Conservation (phyloP, 2,329 filamentous ascomycete genomes). For the Colletotrichum sp. region DNA sequence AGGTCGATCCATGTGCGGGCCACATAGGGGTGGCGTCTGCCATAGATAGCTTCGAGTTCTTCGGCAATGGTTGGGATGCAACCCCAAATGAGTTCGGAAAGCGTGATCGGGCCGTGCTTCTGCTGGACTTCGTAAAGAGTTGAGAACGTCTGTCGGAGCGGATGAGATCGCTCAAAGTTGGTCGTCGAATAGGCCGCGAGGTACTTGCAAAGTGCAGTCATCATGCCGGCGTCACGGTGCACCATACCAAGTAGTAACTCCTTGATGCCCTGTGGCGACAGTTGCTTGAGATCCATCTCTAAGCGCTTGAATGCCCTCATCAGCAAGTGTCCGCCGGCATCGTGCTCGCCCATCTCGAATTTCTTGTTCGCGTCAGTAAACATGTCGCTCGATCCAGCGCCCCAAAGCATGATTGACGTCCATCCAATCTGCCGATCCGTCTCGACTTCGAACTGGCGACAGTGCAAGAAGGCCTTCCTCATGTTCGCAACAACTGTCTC, state of each 20-base stretch:
- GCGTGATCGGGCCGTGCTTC: constrained; percentile 45
- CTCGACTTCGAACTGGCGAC: constrained; percentile 46
- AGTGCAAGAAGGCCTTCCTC: constrained; percentile 49
- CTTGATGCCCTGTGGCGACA: constrained; percentile 47
- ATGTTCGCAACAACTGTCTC: constrained; percentile 49
- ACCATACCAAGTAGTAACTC: constrained; percentile 50
- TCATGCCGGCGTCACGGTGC: constrained; percentile 47
- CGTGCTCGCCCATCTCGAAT: constrained; percentile 44
- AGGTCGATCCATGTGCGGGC: constrained; percentile 47
- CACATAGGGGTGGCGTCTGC: constrained; percentile 47
- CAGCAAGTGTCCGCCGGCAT: constrained; percentile 43
- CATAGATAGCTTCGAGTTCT: constrained; percentile 49
- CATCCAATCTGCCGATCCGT: constrained; percentile 42
- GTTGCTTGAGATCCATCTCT: constrained; percentile 45
- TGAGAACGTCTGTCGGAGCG: constrained; percentile 46
- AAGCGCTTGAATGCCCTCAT: constrained; percentile 49
- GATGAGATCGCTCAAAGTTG: constrained; percentile 47
- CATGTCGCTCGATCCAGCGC: constrained; percentile 47
- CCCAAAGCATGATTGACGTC: constrained; percentile 48
- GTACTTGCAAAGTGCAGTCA: constrained; percentile 52
- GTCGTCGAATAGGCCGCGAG: constrained; percentile 48
- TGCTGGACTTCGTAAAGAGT: constrained; percentile 50
- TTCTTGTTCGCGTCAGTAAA: constrained; percentile 49
- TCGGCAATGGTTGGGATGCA: constrained; percentile 47
- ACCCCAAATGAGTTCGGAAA: constrained; percentile 49